Percentiles rank a stretch among this genome's conserved stretches.
phyloP scores from a whole-genome alignment of 345 rosid species.

The Excoecaria agallocha region DNA sequence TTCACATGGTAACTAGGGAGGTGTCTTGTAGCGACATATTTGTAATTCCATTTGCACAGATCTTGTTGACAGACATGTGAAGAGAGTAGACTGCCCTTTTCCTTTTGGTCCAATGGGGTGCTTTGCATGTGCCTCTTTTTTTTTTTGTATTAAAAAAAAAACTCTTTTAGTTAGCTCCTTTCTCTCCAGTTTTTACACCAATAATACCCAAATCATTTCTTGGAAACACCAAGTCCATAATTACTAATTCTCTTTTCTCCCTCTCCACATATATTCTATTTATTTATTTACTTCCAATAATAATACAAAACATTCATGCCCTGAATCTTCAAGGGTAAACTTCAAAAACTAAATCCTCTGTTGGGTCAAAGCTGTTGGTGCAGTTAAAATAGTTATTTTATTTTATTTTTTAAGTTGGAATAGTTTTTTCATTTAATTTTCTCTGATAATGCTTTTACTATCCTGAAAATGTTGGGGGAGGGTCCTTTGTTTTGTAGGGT shows the following conservation, averaged over 20 bases:
- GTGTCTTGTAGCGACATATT: slow-evolving; percentile 43
- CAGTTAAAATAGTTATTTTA: slow-evolving; percentile 1
- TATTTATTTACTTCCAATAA: not conserved
- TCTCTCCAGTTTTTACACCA: slow-evolving; percentile 18
- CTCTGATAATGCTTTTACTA: slow-evolving; percentile 16
- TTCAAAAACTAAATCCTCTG: not conserved
- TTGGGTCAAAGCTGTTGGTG: slow-evolving; percentile 8
- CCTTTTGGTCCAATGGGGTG: slow-evolving; percentile 41
- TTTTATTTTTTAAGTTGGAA: not conserved
- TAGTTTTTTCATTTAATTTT: slow-evolving; percentile 8
- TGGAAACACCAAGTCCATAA: slow-evolving; percentile 3
- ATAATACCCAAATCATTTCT: slow-evolving; percentile 41
- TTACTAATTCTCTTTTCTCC: slow-evolving; percentile 6
- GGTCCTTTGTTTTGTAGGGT: slow-evolving; percentile 27
- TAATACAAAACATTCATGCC: slow-evolving; percentile 14
- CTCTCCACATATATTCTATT: slow-evolving; percentile 9
- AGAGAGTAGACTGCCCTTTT: slow-evolving; percentile 32
- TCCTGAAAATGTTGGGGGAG: slow-evolving; percentile 8
- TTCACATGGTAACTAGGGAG: slow-evolving; percentile 50
- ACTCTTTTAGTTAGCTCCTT: slow-evolving; percentile 28
- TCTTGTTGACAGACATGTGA: slow-evolving; percentile 64
- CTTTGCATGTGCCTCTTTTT: slow-evolving; percentile 54
- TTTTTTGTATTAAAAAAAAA: not conserved
- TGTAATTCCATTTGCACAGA: slow-evolving; percentile 40
- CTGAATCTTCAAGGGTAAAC: not conserved